phyloP scores from a whole-genome alignment of 345 rosid genomes.

The Melaleuca quinquenervia region DNA sequence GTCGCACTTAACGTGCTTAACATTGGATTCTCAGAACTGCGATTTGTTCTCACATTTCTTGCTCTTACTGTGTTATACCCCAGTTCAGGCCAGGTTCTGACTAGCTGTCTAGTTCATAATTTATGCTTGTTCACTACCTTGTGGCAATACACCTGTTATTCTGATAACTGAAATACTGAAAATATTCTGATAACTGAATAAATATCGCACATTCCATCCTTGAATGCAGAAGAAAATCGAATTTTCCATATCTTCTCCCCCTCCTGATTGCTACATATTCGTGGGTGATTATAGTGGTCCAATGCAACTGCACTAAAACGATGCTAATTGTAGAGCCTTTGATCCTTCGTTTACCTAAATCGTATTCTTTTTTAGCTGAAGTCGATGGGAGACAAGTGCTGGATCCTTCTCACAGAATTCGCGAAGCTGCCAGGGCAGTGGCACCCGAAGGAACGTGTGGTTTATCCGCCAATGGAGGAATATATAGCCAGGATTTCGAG shows the following conservation, averaged over 20 bases:
- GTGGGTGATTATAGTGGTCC: background rate
- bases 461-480: background rate
- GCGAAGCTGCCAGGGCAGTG: background rate
- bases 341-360: background rate
- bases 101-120: background rate
- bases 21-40: background rate
- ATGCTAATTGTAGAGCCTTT: background rate
- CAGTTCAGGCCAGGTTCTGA: background rate
- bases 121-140: background rate
- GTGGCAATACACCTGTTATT: background rate
- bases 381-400: background rate
- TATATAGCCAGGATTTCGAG: background rate
- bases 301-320: background rate
- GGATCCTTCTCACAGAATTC: background rate
- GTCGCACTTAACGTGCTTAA: background rate
- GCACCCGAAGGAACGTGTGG: background rate
- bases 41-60: background rate
- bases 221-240: background rate
- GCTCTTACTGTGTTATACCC: background rate
- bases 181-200: background rate
- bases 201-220: background rate
- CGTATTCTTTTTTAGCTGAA: background rate
- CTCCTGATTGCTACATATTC: background rate
- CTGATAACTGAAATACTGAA: background rate
- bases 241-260: background rate